Conservation (phyloP, 2,329 filamentous ascomycete genomes). For the Gyromitra esculenta region DNA sequence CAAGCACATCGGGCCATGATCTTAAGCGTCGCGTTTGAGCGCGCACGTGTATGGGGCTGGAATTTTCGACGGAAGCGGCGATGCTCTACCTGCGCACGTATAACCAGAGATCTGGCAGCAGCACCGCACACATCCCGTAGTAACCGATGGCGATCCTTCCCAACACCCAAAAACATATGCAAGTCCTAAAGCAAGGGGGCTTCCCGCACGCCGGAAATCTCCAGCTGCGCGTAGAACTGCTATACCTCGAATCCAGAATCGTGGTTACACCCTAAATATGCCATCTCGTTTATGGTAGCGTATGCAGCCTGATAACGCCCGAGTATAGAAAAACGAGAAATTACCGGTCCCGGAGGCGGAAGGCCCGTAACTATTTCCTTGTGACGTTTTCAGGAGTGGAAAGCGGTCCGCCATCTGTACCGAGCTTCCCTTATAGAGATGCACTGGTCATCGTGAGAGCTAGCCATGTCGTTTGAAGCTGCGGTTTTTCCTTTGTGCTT, state of each 20-base stretch:
- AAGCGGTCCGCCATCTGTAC: not conserved
- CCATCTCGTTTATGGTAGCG: not conserved
- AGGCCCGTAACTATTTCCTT: not conserved
- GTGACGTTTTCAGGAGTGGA: constrained; percentile 2
- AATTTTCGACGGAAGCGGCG: constrained; percentile 15
- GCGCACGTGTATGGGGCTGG: not conserved
- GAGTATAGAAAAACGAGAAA: not conserved
- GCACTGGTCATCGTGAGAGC: not conserved
- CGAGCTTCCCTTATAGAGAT: not conserved
- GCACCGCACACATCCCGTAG: not conserved
- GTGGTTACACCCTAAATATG: not conserved
- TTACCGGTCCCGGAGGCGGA: not conserved
- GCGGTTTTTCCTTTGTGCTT: not conserved
- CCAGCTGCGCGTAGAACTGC: not conserved
- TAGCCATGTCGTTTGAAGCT: not conserved
- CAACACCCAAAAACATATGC: not conserved
- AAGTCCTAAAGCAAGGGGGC: not conserved
- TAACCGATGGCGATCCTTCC: not conserved
- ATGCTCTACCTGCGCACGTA: not conserved
- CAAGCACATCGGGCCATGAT: too few species aligned
- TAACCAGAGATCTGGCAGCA: not conserved
- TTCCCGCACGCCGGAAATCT: not conserved
- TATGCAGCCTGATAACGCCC: not conserved
- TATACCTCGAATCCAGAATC: not conserved
- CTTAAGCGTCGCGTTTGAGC: too few species aligned